Evolutionary conservation across 2,329 filamentous ascomycete genomes (phyloP).

Genomic region (Trichoderma pleuroti): DNA sequence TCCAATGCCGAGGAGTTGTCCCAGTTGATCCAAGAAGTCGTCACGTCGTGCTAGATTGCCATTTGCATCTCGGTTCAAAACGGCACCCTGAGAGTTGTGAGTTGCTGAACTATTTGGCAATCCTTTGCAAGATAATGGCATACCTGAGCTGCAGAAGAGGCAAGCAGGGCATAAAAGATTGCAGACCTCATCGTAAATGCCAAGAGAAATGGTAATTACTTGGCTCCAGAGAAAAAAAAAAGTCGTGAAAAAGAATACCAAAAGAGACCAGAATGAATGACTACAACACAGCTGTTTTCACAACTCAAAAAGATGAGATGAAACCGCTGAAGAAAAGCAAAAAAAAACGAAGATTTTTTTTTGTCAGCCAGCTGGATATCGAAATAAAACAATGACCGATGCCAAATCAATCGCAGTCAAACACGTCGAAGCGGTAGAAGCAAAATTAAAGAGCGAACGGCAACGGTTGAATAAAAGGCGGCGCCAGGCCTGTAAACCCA

Average conservation of each 20-base stretch:
- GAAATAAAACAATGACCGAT: conserved; percentile 8
- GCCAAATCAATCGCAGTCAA: conserved; percentile 1
- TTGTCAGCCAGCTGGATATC: conserved; percentile 16
- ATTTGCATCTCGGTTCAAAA: not conserved
- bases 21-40: conserved; percentile 18
- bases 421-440: not conserved
- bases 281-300: conserved; percentile 28
- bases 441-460: conserved; percentile 16
- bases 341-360: not conserved
- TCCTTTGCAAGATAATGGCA: not conserved
- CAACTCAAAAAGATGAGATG: not conserved
- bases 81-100: conserved; percentile 16
- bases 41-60: conserved; percentile 6
- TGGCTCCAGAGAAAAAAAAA: not conserved
- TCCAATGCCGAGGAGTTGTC: conserved; percentile 16
- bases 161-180: conserved; percentile 22
- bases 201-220: not conserved
- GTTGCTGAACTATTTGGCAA: not conserved
- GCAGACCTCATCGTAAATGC: conserved; percentile 22
- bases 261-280: not conserved
- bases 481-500: conserved; percentile 16
- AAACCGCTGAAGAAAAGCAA: conserved; percentile 1
- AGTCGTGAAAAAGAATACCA: not conserved
- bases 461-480: conserved; percentile 15
- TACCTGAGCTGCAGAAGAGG: conserved; percentile 23